Conservation (phyloP, 192 early-diverging fungal species). For the Funneliformis geosporum region DNA sequence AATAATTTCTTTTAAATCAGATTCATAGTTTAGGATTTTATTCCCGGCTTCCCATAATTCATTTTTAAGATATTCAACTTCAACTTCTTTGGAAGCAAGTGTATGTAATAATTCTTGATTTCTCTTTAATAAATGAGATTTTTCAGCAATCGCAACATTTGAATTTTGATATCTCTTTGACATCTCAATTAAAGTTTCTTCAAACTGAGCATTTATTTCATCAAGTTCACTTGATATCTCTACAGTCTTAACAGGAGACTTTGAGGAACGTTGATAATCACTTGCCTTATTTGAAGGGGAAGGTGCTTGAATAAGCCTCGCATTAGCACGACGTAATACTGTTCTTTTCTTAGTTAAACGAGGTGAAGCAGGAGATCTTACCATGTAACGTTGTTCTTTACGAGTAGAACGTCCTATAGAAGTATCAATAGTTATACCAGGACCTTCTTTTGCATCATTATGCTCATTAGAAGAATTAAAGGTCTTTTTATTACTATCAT, state of each 20-base stretch:
- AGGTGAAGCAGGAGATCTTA: constrained; percentile 29
- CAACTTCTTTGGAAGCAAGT: constrained; percentile 27
- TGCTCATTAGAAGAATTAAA: background rate
- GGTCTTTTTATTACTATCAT: background rate
- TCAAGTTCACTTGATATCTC: constrained; percentile 29
- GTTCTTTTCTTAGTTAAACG: constrained; percentile 19
- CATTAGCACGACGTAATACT: constrained; percentile 17
- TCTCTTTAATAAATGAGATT: constrained; percentile 21
- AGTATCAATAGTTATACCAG: constrained; percentile 26
- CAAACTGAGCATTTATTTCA: constrained; percentile 27
- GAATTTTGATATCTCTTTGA: constrained; percentile 32
- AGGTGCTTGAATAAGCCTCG: constrained; percentile 9
- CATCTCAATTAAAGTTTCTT: constrained; percentile 23
- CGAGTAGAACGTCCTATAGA: background rate
- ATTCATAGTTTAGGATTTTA: constrained; percentile 24
- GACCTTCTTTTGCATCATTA: background rate
- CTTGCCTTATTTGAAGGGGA: background rate
- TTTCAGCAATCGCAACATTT: constrained; percentile 23
- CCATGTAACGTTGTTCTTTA: constrained; percentile 19
- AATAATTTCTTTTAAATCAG: constrained; percentile 22
- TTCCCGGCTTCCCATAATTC: constrained; percentile 21
- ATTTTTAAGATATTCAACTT: constrained; percentile 30
- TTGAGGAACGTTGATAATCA: background rate
- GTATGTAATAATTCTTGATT: constrained; percentile 29
- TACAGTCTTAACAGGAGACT: constrained; percentile 1